These are phyloP conservation scores for Crotalaria pallida DNA, from an alignment of 306 rosid genomes.

Conservation along the genomic window DNA sequence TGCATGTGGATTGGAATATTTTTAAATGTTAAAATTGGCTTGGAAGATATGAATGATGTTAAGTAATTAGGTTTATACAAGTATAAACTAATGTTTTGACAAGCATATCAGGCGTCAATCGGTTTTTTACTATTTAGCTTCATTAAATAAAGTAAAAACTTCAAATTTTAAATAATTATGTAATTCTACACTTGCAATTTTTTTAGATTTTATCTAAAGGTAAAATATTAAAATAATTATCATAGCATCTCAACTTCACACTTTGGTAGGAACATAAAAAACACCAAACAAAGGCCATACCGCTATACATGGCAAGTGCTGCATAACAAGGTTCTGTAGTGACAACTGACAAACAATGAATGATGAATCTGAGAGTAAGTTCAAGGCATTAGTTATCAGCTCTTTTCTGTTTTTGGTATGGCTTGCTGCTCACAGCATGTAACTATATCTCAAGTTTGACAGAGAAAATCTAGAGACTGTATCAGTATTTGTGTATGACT, in stretches of 20 bases:
- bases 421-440: background rate
- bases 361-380: background rate
- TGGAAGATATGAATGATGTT: background rate
- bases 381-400: background rate
- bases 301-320: background rate
- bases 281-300: background rate
- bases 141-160: background rate
- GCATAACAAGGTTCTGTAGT: background rate
- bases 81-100: background rate
- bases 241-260: background rate
- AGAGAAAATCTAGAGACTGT: conserved; percentile 8
- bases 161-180: background rate
- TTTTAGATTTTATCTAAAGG: background rate
- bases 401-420: conserved; percentile 16
- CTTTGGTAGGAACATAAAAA: background rate
- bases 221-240: background rate
- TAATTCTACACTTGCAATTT: background rate
- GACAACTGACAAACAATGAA: background rate
- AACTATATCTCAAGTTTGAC: background rate
- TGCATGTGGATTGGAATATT: background rate
- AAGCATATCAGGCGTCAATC: background rate
- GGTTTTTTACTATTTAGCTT: background rate
- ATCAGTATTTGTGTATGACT: conserved; percentile 8
- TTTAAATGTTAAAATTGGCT: background rate
- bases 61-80: background rate